A percentile compares a stretch with the other conserved stretches of the same genome.
Evolutionary conservation across 805 yeast species (phyloP).

Genomic region (Yarrowia sp.): DNA sequence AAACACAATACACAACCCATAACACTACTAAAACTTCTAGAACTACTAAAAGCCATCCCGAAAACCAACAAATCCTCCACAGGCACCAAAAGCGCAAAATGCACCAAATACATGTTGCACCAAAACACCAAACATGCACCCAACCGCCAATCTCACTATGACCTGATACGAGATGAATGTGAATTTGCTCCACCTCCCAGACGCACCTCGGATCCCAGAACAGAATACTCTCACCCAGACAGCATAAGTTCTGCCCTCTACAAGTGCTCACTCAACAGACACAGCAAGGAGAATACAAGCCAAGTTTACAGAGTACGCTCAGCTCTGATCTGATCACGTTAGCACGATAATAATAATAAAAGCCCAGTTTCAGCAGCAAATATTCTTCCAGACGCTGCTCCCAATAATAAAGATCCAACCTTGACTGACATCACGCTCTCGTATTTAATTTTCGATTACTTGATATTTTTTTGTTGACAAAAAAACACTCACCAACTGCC

Average conservation of each 20-base stretch:
- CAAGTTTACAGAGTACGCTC: not conserved
- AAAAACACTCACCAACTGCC: too few species aligned
- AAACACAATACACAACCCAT: too few species aligned
- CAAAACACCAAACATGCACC: too few species aligned
- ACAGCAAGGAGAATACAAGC: not conserved
- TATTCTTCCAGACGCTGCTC: not conserved
- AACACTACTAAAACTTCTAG: too few species aligned
- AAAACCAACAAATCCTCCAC: too few species aligned
- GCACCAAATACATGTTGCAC: too few species aligned
- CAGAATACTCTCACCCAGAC: not conserved
- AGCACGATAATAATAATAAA: not conserved
- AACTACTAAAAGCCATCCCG: too few species aligned
- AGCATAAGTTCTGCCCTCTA: not conserved
- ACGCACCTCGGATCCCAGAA: not conserved
- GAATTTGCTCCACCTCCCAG: not conserved
- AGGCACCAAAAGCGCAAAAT: too few species aligned
- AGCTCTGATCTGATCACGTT: not conserved
- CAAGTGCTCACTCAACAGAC: not conserved
- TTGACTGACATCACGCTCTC: not conserved
- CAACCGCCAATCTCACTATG: not conserved
- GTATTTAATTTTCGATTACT: too few species aligned
- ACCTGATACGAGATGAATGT: conserved; percentile 9
- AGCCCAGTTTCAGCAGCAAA: not conserved
- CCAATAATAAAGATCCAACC: not conserved
- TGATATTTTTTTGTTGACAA: too few species aligned